Evolutionary conservation across 768 basidiomycete genomes (phyloP), one percentile per base, ranked within the genome.

Genomic region (Hydnum rufescens): DNA sequence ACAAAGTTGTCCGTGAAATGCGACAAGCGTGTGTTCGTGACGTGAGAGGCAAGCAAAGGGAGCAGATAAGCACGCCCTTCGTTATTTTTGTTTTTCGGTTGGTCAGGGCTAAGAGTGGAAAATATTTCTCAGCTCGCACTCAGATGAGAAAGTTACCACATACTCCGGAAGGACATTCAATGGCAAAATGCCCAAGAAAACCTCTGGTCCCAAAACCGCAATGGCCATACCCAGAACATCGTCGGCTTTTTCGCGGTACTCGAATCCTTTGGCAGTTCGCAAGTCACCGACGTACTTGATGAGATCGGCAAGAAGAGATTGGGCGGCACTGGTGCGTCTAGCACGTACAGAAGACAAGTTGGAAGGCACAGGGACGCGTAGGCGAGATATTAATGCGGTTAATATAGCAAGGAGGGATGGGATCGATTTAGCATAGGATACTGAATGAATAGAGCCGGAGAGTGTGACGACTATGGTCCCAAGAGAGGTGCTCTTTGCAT

Each of bases 1-100:
- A 97, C 82, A 58, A 97, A 96, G 64, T 85, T 86, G 2, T 76
- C 74, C 31, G 86, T 72, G 60, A 97, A 99, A 67, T 93, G 92
- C 0, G 68, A 66, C 46, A 97, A 69, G 1, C 80, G 80, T 2
- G 92, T 96, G 82, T 72, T 72, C 53, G 67, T 68, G 36, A 66
- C 66, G 2, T 80, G 75, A 29, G 85, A 76, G 8, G 80, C 65
- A 49, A 99, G 75, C 52, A 96, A 71, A 2, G 95, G 90, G 4
- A 99, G 73, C 39, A 99, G 72, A 69, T 82, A 95, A 8, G 92
- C 95, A 49, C 86, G 79, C 8, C 92, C 89, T 18, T 32, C 13
- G 44, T 71, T 46, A 79, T 78, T n/a, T 76, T 70, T 66, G 75
- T 68, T 16, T 84, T 87, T 57, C 8, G 52, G 42, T n/a, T 42